Evolutionary conservation across 106 monocot genomes (phyloP).

Genomic region (Gastrodia elata): DNA sequence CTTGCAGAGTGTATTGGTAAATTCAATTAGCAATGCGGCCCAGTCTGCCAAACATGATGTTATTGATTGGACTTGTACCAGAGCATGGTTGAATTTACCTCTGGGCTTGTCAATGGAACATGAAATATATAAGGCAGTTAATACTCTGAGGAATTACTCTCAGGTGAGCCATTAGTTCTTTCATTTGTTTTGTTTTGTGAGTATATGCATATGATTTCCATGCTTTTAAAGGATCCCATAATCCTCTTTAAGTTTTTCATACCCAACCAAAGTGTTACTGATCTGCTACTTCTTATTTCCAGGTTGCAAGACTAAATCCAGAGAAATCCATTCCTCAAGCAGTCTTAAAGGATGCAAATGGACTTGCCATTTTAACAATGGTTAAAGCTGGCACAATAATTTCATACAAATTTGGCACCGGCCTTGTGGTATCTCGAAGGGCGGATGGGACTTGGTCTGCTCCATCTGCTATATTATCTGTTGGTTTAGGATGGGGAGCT

Average conservation of each 20-base stretch:
- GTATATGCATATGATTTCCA: neutral
- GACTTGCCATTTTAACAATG: conserved; percentile 87
- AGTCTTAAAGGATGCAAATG: conserved; percentile 67
- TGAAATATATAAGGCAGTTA: conserved; percentile 90
- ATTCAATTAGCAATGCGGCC: conserved; percentile 62
- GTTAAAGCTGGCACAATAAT: conserved; percentile 70
- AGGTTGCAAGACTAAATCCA: conserved; percentile 75
- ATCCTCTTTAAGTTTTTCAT: neutral
- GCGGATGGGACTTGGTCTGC: conserved; percentile 89
- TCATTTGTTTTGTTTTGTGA: neutral
- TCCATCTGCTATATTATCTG: conserved; percentile 79
- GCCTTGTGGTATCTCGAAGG: conserved; percentile 73
- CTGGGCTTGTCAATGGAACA: conserved; percentile 87
- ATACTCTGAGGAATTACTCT: conserved; percentile 57
- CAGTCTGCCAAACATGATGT: conserved; percentile 94
- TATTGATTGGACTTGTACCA: conserved; percentile 76
- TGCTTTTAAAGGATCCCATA: neutral
- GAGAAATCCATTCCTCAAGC: conserved; percentile 76
- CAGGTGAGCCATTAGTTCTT: conserved; percentile 34
- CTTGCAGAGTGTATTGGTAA: conserved; percentile 57
- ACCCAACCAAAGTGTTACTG: neutral
- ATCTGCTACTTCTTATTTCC: neutral
- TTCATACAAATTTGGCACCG: conserved; percentile 90
- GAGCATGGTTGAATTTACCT: conserved; percentile 92
- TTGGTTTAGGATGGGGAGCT: conserved; percentile 94